Conservation (phyloP, 1,139 yeast genomes). For the Debaryomyces fabryi region DNA sequence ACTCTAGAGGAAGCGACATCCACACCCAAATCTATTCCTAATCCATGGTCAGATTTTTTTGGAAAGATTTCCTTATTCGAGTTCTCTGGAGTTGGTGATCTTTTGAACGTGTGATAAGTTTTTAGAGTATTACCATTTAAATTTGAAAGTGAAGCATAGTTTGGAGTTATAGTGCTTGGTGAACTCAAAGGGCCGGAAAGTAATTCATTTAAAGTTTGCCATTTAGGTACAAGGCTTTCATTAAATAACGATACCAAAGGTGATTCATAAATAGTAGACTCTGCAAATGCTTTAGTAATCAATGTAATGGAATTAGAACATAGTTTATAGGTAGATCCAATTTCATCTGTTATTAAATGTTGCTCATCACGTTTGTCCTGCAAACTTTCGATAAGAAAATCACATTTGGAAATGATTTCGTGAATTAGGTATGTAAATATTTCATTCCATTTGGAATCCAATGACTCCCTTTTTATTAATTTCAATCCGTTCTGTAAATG, state of each 20-base stretch:
- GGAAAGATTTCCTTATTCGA: neutral
- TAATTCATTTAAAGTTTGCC: conserved; percentile 35
- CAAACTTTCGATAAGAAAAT: conserved; percentile 29
- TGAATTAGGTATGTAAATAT: conserved; percentile 48
- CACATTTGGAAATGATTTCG: conserved; percentile 38
- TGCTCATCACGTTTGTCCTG: conserved; percentile 2
- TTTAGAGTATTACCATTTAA: neutral
- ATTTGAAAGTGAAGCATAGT: neutral
- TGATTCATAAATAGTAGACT: conserved; percentile 24
- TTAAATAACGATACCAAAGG: conserved; percentile 25
- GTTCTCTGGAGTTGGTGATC: neutral
- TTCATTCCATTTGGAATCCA: conserved; percentile 60
- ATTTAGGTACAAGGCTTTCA: conserved; percentile 30
- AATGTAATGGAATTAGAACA: conserved; percentile 39
- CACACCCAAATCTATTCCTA: conserved; percentile 42
- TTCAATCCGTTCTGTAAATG: conserved; percentile 41
- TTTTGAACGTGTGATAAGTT: neutral
- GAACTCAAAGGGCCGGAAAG: conserved; percentile 12
- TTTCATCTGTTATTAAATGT: conserved; percentile 17
- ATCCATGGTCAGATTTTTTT: conserved; percentile 2
- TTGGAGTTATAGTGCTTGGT: neutral
- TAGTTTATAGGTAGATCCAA: conserved; percentile 30
- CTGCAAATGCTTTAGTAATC: conserved; percentile 35
- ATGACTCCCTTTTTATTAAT: conserved; percentile 45
- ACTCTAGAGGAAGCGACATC: conserved; percentile 33